Evolutionary conservation across 257 asterid genomes (phyloP).

Genomic region (Jasminum sambac): DNA sequence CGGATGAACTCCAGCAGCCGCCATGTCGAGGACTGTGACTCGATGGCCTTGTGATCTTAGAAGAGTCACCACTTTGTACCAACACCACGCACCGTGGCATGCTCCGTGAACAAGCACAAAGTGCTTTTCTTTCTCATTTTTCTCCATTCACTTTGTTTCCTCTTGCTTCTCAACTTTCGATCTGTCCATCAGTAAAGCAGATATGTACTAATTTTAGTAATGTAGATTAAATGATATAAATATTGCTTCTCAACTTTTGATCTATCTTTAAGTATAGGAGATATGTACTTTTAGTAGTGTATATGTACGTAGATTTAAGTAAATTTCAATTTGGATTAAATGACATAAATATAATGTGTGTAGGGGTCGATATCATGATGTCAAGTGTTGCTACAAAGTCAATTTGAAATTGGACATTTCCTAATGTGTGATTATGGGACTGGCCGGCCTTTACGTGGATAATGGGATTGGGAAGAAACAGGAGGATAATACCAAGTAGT

Average conservation of each 20-base stretch:
- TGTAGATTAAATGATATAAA: no score
- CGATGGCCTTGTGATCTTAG: slow-evolving; percentile 39
- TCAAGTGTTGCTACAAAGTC: background rate
- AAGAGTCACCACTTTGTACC: slow-evolving; percentile 44
- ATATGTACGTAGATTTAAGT: no score
- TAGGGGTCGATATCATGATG: background rate
- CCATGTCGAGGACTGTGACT: slow-evolving; percentile 53
- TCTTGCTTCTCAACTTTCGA: no score
- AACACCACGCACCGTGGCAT: slow-evolving; percentile 59
- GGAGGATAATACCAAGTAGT: no score
- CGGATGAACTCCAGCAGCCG: slow-evolving; percentile 38
- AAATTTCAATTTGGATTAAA: background rate
- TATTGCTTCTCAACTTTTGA: no score
- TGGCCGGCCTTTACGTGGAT: background rate
- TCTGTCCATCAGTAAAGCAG: no score
- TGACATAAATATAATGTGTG: background rate
- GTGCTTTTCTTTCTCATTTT: slow-evolving; percentile 28
- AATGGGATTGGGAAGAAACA: slow-evolving; percentile 15
- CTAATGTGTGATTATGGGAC: background rate
- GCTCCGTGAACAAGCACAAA: slow-evolving; percentile 53
- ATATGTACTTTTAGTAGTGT: no score
- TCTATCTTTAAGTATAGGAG: no score
- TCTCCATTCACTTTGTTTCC: slow-evolving; percentile 28
- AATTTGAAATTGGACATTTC: background rate
- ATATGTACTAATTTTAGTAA: no score